Base-by-base conservation (phyloP, 2,329 filamentous ascomycete species). In the Aspergillus sp. region DNA sequence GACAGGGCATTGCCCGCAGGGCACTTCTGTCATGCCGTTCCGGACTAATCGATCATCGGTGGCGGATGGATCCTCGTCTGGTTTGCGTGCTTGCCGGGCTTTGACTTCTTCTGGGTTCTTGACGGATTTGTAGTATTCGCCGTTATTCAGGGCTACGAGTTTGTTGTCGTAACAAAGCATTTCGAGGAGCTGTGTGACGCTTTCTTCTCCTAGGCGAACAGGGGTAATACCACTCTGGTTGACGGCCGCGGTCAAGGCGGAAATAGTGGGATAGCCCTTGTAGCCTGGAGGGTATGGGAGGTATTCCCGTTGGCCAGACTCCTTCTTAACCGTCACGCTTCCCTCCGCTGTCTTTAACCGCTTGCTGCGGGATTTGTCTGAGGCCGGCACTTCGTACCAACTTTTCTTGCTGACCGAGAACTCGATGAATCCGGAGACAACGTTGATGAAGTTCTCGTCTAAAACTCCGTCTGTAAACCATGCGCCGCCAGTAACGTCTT, bases 401-500 rank as follows among this genome's bases (percentile, higher is more conserved):
- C 90, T 94, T 71, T 87, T 83, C 11, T 82, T 82, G 70, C 89
- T 88, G 64, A 97, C 87, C 64, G 87, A 89, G 66, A 89, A 86
- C 69, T 92, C 91, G 55, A 96, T 86, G 62, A 91, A 85, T 22
- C 86, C 84, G 63, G 91, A 87, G 54, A 97, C 82, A 47, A 87
- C 87, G 60, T 91, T 88, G 69, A 98, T 93, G 74, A 99, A 92
- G 61, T 90, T 91, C 66, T 91, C 89, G 77, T 99, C 95, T 13
- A 98, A 85, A 66, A 93, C 91, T 56, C 92, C 91, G 65, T 97
- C 93, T 7, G 91, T 93, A 76, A 95, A 97, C 92, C 94, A 99
- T 8, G 92, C 91, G 1, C 95, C 95, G 52, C 95, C 95, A 0
- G 93, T 96, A 51, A 96, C 91, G 64, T 95, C 91, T 64, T 97